Percentiles rank a stretch among this genome's conserved stretches.
Evolutionary conservation across 1,284 basidiomycete genomes (phyloP).

Genomic region (Serendipita sp.): DNA sequence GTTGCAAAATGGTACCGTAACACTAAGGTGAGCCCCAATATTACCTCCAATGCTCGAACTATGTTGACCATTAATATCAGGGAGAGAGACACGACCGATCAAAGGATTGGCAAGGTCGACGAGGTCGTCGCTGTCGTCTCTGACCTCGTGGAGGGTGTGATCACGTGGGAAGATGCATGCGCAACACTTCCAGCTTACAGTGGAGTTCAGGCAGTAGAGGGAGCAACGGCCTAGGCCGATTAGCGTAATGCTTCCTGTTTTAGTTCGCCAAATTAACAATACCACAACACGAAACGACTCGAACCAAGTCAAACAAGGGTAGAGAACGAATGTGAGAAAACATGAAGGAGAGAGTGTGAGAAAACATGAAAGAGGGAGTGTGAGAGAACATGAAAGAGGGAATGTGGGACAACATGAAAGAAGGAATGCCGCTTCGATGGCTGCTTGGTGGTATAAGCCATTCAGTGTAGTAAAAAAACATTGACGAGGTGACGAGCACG

Average conservation of each 20-base stretch:
- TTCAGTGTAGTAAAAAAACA: neutral
- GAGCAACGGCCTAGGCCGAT: neutral
- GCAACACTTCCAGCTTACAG: slow-evolving; percentile 65
- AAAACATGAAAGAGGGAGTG: neutral
- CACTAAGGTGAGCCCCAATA: slow-evolving; percentile 13
- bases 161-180: slow-evolving; percentile 72
- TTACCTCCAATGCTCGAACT: neutral
- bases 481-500: neutral
- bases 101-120: slow-evolving; percentile 86
- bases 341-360: neutral
- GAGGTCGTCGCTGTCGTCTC: slow-evolving; percentile 74
- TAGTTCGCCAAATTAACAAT: neutral
- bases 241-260: neutral
- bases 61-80: slow-evolving; percentile 24
- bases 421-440: no score
- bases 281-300: neutral
- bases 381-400: no score
- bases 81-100: slow-evolving; percentile 89
- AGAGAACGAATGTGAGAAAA: neutral
- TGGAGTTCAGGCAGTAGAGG: slow-evolving; percentile 74
- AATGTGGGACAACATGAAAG: no score
- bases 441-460: no score
- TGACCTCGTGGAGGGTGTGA: slow-evolving; percentile 56
- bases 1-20: slow-evolving; percentile 15
- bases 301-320: neutral